phyloP scores from a whole-genome alignment of 345 rosid genomes.

The Rhodamnia argentea region DNA sequence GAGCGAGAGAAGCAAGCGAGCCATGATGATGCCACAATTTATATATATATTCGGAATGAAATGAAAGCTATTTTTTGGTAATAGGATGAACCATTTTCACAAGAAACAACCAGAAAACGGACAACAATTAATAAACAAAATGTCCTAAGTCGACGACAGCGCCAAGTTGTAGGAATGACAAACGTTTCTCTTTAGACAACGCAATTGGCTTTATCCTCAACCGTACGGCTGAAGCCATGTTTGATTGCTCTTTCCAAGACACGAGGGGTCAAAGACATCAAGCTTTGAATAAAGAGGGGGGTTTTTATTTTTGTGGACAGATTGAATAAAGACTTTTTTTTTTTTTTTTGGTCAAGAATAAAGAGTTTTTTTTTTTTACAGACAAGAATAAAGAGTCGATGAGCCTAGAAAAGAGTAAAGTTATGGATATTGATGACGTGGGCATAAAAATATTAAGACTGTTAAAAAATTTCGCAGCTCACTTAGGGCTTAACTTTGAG shows the following conservation, averaged over 20 bases:
- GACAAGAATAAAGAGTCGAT: background rate
- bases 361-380: too few relatives aligned
- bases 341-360: too few relatives aligned
- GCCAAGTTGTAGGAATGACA: background rate
- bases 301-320: too few relatives aligned
- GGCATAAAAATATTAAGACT: too few relatives aligned
- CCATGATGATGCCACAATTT: too few relatives aligned
- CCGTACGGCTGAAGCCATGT: background rate
- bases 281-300: background rate
- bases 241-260: conserved; percentile 2
- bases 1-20: too few relatives aligned
- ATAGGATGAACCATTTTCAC: background rate
- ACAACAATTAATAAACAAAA: background rate
- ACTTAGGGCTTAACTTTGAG: too few relatives aligned
- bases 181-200: background rate
- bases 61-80: background rate
- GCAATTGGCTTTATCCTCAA: background rate
- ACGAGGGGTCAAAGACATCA: background rate
- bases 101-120: background rate
- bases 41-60: too few relatives aligned
- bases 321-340: background rate
- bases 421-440: too few relatives aligned
- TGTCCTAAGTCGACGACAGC: background rate
- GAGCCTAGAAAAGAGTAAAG: background rate
- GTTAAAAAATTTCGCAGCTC: too few relatives aligned